phyloP scores from a whole-genome alignment of 805 yeast species.

The Monosporozyma yasuniensis region DNA sequence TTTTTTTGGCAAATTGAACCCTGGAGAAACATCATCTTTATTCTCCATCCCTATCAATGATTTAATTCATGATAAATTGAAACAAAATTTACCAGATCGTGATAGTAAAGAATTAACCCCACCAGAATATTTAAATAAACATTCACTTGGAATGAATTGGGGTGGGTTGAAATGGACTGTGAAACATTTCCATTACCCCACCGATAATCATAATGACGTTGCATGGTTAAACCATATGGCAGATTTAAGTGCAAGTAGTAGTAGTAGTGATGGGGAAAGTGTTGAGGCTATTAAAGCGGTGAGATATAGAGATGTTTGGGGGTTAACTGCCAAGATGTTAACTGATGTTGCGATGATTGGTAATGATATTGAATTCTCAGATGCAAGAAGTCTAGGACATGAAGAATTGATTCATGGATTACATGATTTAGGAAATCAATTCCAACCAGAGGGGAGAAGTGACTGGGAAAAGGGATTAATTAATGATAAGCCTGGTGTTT shows the following conservation, averaged over 20 bases:
- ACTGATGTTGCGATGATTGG: slow-evolving; percentile 57
- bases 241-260: slow-evolving; percentile 47
- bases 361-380: slow-evolving; percentile 36
- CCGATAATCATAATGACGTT: slow-evolving; percentile 44
- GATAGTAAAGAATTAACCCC: slow-evolving; percentile 6
- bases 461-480: slow-evolving; percentile 50
- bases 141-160: slow-evolving; percentile 43
- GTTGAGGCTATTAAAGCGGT: slow-evolving; percentile 13
- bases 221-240: slow-evolving; percentile 54
- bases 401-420: slow-evolving; percentile 57
- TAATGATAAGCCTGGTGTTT: slow-evolving; percentile 22
- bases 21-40: slow-evolving; percentile 66
- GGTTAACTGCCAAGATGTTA: slow-evolving; percentile 70
- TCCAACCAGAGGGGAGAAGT: slow-evolving; percentile 40
- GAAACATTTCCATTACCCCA: slow-evolving; percentile 54
- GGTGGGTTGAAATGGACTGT: slow-evolving; percentile 64
- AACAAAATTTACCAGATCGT: not conserved
- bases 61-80: slow-evolving; percentile 31
- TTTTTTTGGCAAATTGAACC: slow-evolving; percentile 44
- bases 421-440: slow-evolving; percentile 46
- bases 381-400: slow-evolving; percentile 26
- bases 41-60: slow-evolving; percentile 66
- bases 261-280: slow-evolving; percentile 27
- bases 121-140: slow-evolving; percentile 28
- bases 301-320: slow-evolving; percentile 60